Evolutionary conservation across 1,139 yeast species (phyloP).

Genomic region (Insectozyma bohioensis): DNA sequence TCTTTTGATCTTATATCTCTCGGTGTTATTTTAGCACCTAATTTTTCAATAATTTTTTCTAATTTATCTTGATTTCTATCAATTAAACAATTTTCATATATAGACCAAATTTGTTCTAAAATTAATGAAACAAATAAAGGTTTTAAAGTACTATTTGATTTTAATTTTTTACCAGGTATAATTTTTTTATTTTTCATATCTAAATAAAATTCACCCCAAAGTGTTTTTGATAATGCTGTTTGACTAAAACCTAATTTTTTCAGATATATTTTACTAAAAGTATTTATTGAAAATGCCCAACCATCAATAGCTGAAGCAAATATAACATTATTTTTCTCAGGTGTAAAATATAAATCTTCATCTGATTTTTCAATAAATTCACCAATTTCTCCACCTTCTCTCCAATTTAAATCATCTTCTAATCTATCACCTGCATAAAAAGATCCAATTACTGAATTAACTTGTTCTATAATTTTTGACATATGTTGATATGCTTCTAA

Average conservation of each 20-base stretch:
- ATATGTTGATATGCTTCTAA: constrained; percentile 84
- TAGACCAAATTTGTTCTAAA: constrained; percentile 89
- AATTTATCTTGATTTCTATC: constrained; percentile 70
- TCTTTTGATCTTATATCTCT: constrained; percentile 84
- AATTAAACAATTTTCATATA: constrained; percentile 69
- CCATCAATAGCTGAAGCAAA: constrained; percentile 96
- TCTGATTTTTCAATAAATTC: constrained; percentile 78
- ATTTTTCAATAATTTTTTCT: constrained; percentile 69
- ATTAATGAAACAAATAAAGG: constrained; percentile 88
- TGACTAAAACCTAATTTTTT: constrained; percentile 83
- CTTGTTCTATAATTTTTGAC: constrained; percentile 80
- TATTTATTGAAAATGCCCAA: constrained; percentile 94
- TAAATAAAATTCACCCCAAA: constrained; percentile 93
- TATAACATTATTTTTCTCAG: constrained; percentile 86
- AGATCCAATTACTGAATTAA: constrained; percentile 91
- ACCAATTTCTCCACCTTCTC: constrained; percentile 59
- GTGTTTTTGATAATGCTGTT: constrained; percentile 73
- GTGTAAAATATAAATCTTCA: constrained; percentile 83
- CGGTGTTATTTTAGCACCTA: constrained; percentile 67
- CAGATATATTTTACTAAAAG: constrained; percentile 85
- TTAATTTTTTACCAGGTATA: constrained; percentile 54
- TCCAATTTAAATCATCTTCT: constrained; percentile 84
- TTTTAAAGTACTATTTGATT: constrained; percentile 49
- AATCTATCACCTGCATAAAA: constrained; percentile 92
- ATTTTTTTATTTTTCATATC: constrained; percentile 91